Conservation (phyloP, 2,329 filamentous ascomycete genomes). For the Aspergillus sojae region DNA sequence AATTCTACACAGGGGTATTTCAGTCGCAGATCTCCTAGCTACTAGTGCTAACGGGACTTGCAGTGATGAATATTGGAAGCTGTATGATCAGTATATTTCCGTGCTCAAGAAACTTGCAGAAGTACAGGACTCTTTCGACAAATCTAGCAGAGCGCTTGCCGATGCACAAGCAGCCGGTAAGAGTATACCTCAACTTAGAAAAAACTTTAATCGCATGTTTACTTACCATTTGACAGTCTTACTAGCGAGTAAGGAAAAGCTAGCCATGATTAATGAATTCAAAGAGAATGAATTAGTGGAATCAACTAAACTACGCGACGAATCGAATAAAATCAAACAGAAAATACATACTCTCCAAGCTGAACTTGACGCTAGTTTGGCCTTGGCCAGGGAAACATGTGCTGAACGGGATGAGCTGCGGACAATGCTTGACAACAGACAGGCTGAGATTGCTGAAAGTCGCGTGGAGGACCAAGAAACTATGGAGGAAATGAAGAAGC, state of each 20-base stretch:
- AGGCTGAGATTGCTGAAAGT: constrained; percentile 41
- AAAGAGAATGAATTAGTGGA: constrained; percentile 40
- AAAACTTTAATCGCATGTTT: neutral
- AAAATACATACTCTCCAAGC: constrained; percentile 42
- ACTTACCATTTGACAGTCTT: constrained; percentile 34
- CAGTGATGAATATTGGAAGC: constrained; percentile 45
- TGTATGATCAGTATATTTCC: constrained; percentile 43
- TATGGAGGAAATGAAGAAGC: constrained; percentile 44
- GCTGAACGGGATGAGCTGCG: constrained; percentile 44
- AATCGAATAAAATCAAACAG: constrained; percentile 37
- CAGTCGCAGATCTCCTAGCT: neutral
- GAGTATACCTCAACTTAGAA: constrained; percentile 12
- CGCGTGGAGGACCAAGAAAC: constrained; percentile 44
- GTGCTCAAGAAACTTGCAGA: constrained; percentile 42
- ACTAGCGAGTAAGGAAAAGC: constrained; percentile 40
- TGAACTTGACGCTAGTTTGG: constrained; percentile 42
- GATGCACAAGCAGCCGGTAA: constrained; percentile 41
- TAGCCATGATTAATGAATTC: constrained; percentile 41
- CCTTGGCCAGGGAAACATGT: constrained; percentile 41
- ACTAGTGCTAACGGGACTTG: constrained; percentile 19
- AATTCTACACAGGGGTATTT: constrained; percentile 41
- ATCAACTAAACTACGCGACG: constrained; percentile 35
- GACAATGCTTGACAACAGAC: constrained; percentile 41
- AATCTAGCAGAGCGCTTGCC: constrained; percentile 38
- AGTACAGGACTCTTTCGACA: constrained; percentile 39